These are phyloP conservation scores for Chlorella sorokiniana DNA, from an alignment of 139 green algal species.

Conservation along the genomic window DNA sequence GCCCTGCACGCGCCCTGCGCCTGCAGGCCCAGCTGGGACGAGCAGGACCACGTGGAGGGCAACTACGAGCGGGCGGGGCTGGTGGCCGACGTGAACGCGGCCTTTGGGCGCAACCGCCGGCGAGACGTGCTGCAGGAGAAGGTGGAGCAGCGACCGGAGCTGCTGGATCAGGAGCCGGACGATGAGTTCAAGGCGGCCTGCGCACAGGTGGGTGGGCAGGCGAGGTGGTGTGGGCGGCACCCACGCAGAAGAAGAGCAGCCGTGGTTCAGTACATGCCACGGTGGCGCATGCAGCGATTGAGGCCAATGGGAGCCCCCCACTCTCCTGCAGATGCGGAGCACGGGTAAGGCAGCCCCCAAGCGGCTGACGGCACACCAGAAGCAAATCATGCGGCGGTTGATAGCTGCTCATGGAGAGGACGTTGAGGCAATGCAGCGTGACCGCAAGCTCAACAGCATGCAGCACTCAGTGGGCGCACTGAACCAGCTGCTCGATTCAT, in stretches of 20 bases:
- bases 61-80: slow-evolving; percentile 44
- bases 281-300: too few relatives aligned
- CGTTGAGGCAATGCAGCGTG: slow-evolving; percentile 51
- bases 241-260: background rate
- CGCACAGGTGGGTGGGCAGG: background rate
- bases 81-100: slow-evolving; percentile 39
- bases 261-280: background rate
- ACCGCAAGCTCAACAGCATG: slow-evolving; percentile 65
- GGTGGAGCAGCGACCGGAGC: slow-evolving; percentile 11
- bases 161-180: slow-evolving; percentile 23
- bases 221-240: background rate
- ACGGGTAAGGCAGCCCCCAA: slow-evolving; percentile 46
- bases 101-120: slow-evolving; percentile 35
- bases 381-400: slow-evolving; percentile 42
- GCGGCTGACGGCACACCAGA: slow-evolving; percentile 51
- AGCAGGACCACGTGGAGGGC: slow-evolving; percentile 14
- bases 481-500: slow-evolving; percentile 39
- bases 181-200: slow-evolving; percentile 27
- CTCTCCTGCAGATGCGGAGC: slow-evolving; percentile 15
- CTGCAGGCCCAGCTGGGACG: slow-evolving; percentile 27
- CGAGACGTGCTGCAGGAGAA: slow-evolving; percentile 28
- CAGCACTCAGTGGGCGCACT: slow-evolving; percentile 53
- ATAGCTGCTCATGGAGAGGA: slow-evolving; percentile 45
- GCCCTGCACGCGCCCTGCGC: background rate
- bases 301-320: too few relatives aligned